Conservation (phyloP, 2,329 filamentous ascomycete genomes). For the Talaromyces sp. region DNA sequence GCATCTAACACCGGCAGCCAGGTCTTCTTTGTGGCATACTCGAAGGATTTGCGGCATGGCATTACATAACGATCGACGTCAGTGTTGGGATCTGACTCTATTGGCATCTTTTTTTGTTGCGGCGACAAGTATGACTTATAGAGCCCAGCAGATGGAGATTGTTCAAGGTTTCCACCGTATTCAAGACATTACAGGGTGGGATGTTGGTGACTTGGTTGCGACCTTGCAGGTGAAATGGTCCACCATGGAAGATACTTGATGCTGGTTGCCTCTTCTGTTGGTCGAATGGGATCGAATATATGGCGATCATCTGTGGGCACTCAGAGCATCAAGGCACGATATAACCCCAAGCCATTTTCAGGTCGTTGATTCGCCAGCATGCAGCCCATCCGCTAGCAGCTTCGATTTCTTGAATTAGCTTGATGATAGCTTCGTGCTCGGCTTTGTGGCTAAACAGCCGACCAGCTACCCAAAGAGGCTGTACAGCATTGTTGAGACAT, state of each 20-base stretch:
- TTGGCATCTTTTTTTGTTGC: constrained; percentile 43
- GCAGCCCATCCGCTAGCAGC: constrained; percentile 50
- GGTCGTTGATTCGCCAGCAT: constrained; percentile 49
- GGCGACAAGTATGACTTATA: constrained; percentile 45
- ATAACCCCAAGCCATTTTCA: constrained; percentile 37
- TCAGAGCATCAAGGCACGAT: constrained; percentile 2
- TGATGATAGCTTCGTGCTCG: constrained; percentile 32
- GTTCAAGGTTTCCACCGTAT: constrained; percentile 36
- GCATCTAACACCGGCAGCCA: constrained; percentile 18
- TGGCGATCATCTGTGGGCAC: not conserved
- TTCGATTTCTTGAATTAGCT: constrained; percentile 46
- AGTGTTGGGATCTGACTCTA: constrained; percentile 47
- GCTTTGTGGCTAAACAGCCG: constrained; percentile 48
- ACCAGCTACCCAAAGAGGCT: constrained; percentile 54
- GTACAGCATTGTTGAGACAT: constrained; percentile 54
- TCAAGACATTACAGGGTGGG: constrained; percentile 40
- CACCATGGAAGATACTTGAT: not conserved
- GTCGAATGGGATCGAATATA: not conserved
- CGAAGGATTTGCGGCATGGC: constrained; percentile 47
- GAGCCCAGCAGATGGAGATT: constrained; percentile 42
- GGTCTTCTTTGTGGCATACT: constrained; percentile 46
- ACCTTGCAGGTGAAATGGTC: constrained; percentile 19
- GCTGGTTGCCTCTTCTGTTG: not conserved
- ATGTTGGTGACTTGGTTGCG: constrained; percentile 14
- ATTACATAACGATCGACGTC: constrained; percentile 41